Evolutionary conservation across 164 flowering plant genomes (phyloP).

Genomic region (Cinnamomum micranthum): DNA sequence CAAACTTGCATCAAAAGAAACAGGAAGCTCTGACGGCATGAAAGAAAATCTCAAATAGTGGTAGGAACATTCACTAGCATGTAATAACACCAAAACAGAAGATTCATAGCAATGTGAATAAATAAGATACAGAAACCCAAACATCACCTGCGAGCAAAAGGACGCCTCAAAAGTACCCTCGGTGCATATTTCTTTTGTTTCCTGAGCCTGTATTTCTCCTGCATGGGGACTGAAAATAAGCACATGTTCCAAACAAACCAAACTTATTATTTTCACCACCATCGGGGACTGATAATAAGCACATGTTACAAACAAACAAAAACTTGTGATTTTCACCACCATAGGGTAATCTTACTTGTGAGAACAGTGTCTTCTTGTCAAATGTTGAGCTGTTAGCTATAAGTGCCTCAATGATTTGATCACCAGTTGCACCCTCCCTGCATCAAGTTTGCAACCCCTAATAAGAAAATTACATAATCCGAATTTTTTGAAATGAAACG

Average conservation of each 20-base stretch:
- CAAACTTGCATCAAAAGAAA: neutral
- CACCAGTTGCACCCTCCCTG: conserved; percentile 87
- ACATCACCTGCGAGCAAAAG: conserved; percentile 74
- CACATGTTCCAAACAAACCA: conserved; percentile 1
- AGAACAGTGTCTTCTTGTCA: conserved; percentile 79
- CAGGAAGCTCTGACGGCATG: neutral
- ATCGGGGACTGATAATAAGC: conserved; percentile 17
- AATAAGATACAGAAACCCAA: conserved; percentile 1
- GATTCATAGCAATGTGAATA: neutral
- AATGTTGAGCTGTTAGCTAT: conserved; percentile 92
- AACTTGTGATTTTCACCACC: neutral
- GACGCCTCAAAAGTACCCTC: conserved; percentile 81
- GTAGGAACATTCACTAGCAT: neutral
- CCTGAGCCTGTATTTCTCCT: conserved; percentile 85
- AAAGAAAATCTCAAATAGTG: neutral
- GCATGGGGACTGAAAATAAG: conserved; percentile 28
- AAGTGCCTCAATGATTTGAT: conserved; percentile 86
- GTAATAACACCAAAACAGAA: neutral
- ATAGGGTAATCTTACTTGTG: conserved; percentile 56
- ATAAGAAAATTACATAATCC: neutral
- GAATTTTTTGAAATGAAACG: neutral
- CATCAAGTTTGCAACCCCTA: conserved; percentile 17
- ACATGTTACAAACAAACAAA: neutral
- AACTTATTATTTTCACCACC: neutral
- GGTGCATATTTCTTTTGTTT: conserved; percentile 99